phyloP scores from a whole-genome alignment of 2,329 filamentous ascomycete genomes.

The Diplodia intermedia region DNA sequence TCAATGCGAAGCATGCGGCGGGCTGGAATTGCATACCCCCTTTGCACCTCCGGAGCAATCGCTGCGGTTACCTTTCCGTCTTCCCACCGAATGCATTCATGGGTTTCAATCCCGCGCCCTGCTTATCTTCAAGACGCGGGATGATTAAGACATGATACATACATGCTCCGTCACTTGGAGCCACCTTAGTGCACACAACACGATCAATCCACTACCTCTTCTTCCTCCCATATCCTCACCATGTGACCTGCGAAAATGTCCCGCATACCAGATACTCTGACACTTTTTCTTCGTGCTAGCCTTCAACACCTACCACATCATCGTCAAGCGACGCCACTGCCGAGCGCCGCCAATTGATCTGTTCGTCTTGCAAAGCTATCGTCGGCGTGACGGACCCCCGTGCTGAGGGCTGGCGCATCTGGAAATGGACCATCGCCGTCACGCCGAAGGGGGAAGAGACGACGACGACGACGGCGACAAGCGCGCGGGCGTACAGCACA shows the following conservation, averaged over 20 bases:
- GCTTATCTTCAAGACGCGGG: slow-evolving; percentile 8
- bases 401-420: slow-evolving; percentile 57
- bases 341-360: slow-evolving; percentile 40
- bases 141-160: slow-evolving; percentile 28
- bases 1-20: slow-evolving; percentile 38
- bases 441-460: slow-evolving; percentile 25
- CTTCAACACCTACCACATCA: background rate
- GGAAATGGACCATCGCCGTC: slow-evolving; percentile 56
- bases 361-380: slow-evolving; percentile 48
- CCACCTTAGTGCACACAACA: slow-evolving; percentile 29
- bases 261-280: slow-evolving; percentile 3
- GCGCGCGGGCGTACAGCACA: slow-evolving; percentile 36
- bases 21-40: slow-evolving; percentile 12
- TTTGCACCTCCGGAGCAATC: background rate
- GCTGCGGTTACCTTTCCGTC: slow-evolving; percentile 22
- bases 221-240: background rate
- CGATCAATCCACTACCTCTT: background rate
- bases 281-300: slow-evolving; percentile 6
- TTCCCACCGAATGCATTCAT: slow-evolving; percentile 6
- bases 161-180: slow-evolving; percentile 5
- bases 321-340: background rate
- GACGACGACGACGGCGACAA: background rate
- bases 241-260: background rate
- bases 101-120: slow-evolving; percentile 8
- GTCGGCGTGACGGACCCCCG: slow-evolving; percentile 52